Evolutionary conservation across 176 grass and related monocot species (phyloP).

Genomic region (sorghum (Sorghum bicolor)): Sorghum_bicolor_NCBIv3 NC_012872.2:58238501-58239000

Average conservation of each 20-base stretch:
- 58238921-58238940: not conserved
- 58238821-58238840: not conserved
- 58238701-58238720: not conserved
- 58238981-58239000: not conserved
- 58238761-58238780: not conserved
- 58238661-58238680: slow-evolving; percentile 22
- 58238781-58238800: not conserved
- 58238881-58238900: not conserved
- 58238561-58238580: slow-evolving; percentile 45
- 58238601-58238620: not conserved
- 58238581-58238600: not conserved
- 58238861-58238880: not conserved
- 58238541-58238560: slow-evolving; percentile 31
- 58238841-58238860: not conserved
- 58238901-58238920: not conserved
- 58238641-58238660: slow-evolving; percentile 21
- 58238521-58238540: not conserved
- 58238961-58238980: not conserved
- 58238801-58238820: not conserved
- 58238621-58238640: not conserved
- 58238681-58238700: not conserved
- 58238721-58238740: not conserved
- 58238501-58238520: not conserved
- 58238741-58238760: not conserved
- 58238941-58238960: not conserved